phyloP scores from a whole-genome alignment of 352 stramenopile genomes.

The Pelagophyceae sp. region DNA sequence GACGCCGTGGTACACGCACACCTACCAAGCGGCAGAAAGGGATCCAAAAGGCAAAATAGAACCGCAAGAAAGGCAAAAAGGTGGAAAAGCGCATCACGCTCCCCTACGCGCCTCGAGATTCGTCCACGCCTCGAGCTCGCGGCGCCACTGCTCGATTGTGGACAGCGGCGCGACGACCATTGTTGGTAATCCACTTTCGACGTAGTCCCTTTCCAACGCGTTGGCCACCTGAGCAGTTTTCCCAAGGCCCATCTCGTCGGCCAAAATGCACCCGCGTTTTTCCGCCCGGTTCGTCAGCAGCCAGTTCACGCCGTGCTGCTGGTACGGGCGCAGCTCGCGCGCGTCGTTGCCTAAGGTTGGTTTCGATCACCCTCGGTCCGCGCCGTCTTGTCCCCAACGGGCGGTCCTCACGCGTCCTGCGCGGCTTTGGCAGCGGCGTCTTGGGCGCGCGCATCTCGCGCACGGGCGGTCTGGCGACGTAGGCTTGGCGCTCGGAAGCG shows the following conservation, averaged over 20 bases:
- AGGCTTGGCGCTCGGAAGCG: background rate
- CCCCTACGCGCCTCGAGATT: conserved; percentile 50
- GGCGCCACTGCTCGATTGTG: conserved; percentile 94
- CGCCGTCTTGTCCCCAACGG: too few species aligned
- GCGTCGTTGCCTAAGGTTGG: too few species aligned
- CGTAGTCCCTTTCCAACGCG: conserved; percentile 51
- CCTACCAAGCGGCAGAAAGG: conserved; percentile 77
- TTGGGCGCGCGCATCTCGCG: background rate
- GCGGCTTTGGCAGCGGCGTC: background rate
- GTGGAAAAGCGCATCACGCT: conserved; percentile 57
- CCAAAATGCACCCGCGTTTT: conserved; percentile 88
- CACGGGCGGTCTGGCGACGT: background rate
- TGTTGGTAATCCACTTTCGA: conserved; percentile 75
- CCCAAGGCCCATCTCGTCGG: conserved; percentile 95
- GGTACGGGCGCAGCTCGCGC: conserved; percentile 84
- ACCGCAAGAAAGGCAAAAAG: too few species aligned
- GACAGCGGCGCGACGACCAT: conserved; percentile 94
- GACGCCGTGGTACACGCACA: conserved; percentile 84
- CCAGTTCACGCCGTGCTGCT: conserved; percentile 98
- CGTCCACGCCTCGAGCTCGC: conserved; percentile 66
- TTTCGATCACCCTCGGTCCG: too few species aligned
- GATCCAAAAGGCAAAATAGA: too few species aligned
- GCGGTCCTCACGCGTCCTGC: background rate
- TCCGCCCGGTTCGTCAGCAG: conserved; percentile 97
- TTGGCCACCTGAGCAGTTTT: conserved; percentile 89